Evolutionary conservation across 1,284 basidiomycete species (phyloP), one percentile per base, ranked within the genome.

Genomic region (Sutorius eximius): DNA sequence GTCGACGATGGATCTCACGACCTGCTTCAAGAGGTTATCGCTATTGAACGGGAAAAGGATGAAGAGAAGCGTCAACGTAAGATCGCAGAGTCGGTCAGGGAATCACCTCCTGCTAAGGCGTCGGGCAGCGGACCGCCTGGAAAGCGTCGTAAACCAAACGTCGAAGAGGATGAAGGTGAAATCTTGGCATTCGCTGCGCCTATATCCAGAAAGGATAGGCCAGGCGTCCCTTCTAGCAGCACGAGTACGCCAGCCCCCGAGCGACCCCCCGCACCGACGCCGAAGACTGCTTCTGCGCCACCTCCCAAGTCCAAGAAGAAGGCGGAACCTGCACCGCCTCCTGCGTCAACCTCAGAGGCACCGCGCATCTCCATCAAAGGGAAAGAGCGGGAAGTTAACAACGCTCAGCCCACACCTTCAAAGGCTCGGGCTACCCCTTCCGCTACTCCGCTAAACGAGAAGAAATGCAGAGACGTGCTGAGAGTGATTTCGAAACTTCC

Each of bases 391-490:
- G 85, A 85, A 59, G 66, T 69, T 24, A 38, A 70, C 27, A 62
- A 55, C 44, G 56, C 55, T 33, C 60, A 69, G 22, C 62, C 75
- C n/a, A 64, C 72, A 6, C 67, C 72, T 43, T 69, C 75, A 20
- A 83, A 79, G 61, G 43, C 73, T 36, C 81, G 78, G 63, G 82
- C 79, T 63, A 53, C 72, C 15, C 7, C 74, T 12, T 64, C 69
- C n/a, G 57, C 71, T 0, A 81, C 77, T 12, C 81, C 86, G 8
- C 73, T 92, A 64, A 89, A 86, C 68, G 84, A 83, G 66, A 90
- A 85, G 77, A 94, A 94, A 69, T 91, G 88, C 64, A 87, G 82
- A 67, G 83, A 86, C 1, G 69, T 96, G 24, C 64, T 98, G 59
- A 85, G 82, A 65, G 74, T 65, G 29, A 66, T 98, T 29, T 71